These are phyloP conservation scores for Phaseolus coccineus DNA, from an alignment of 331 rosid genomes.

Conservation along the genomic window DNA sequence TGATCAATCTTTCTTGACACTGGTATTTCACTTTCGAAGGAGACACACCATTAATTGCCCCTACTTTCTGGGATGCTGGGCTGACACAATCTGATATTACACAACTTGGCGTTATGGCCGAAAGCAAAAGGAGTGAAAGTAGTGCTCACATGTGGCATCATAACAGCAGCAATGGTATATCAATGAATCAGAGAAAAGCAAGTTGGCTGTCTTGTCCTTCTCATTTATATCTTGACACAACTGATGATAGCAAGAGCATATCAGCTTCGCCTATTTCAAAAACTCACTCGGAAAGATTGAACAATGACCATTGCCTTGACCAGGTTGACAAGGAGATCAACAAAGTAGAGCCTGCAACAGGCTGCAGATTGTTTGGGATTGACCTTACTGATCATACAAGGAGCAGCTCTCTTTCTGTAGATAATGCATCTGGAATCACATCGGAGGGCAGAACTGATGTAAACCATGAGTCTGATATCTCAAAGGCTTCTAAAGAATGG, in stretches of 20 bases:
- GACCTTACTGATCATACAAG: slow-evolving; percentile 56
- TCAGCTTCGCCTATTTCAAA: slow-evolving; percentile 60
- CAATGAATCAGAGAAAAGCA: slow-evolving; percentile 60
- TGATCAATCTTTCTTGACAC: slow-evolving; percentile 28
- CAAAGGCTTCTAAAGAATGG: slow-evolving; percentile 60
- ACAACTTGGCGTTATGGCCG: slow-evolving; percentile 50
- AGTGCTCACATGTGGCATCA: slow-evolving; percentile 52
- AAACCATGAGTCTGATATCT: slow-evolving; percentile 56
- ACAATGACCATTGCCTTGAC: slow-evolving; percentile 55
- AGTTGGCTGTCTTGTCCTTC: slow-evolving; percentile 65
- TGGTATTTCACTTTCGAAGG: slow-evolving; percentile 30
- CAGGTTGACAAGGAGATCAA: slow-evolving; percentile 56
- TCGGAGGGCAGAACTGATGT: slow-evolving; percentile 50
- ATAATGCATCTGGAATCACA: slow-evolving; percentile 46
- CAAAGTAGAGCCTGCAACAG: slow-evolving; percentile 62
- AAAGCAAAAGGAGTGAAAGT: slow-evolving; percentile 59
- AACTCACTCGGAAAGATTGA: slow-evolving; percentile 46
- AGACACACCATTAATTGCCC: slow-evolving; percentile 51
- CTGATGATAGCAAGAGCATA: slow-evolving; percentile 63
- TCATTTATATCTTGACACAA: slow-evolving; percentile 56
- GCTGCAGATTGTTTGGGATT: slow-evolving; percentile 72
- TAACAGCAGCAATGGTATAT: slow-evolving; percentile 49
- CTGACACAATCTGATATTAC: slow-evolving; percentile 56
- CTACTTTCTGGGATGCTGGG: slow-evolving; percentile 64
- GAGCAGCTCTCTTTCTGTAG: slow-evolving; percentile 43